phyloP scores from a whole-genome alignment of 331 rosid species.

The Quercus phellos region DNA sequence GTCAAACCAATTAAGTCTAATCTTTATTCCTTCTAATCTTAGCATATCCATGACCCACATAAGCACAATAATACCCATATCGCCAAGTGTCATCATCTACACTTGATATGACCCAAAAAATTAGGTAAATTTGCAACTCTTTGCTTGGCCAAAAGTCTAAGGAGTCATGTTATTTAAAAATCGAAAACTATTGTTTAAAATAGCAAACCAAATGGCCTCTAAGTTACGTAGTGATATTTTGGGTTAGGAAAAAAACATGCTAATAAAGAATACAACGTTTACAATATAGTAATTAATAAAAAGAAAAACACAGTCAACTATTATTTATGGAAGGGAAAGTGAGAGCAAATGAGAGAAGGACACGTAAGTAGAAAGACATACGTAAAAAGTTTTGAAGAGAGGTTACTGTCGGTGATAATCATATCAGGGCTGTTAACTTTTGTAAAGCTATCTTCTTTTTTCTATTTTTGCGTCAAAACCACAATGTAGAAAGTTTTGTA shows the following conservation, averaged over 20 bases:
- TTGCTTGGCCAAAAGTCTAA: no score
- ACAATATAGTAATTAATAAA: neutral
- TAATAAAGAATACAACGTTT: neutral
- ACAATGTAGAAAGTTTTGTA: neutral
- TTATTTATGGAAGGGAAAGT: neutral
- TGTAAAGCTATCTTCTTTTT: constrained; percentile 6
- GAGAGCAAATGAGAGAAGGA: neutral
- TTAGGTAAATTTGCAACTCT: constrained; percentile 9
- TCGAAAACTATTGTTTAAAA: no score
- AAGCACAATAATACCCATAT: constrained; percentile 2
- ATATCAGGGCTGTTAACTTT: constrained; percentile 4
- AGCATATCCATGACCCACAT: neutral
- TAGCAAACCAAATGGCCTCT: rapidly evolving
- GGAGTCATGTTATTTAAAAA: no score
- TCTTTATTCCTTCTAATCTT: neutral
- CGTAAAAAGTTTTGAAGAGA: neutral
- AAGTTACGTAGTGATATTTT: no score
- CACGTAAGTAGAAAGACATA: neutral
- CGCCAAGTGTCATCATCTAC: constrained; percentile 10
- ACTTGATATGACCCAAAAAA: neutral
- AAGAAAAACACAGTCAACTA: constrained; percentile 6
- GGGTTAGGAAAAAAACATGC: no score
- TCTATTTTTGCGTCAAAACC: constrained; percentile 8
- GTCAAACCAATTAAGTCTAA: no score
- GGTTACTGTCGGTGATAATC: constrained; percentile 21